phyloP scores from a whole-genome alignment of 176 grass and related monocot species.

The Themeda triandra region DNA sequence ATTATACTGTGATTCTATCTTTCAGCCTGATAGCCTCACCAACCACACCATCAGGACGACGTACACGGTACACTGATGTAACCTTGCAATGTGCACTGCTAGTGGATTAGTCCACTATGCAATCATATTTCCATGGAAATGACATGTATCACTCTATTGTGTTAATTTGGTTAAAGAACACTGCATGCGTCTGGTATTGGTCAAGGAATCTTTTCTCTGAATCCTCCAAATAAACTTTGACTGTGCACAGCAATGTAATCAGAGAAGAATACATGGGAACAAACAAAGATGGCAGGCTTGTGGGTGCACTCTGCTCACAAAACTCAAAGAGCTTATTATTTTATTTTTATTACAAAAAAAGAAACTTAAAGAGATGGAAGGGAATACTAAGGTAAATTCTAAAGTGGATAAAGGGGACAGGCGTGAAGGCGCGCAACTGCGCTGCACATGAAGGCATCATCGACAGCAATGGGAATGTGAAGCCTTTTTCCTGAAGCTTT shows the following conservation, averaged over 20 bases:
- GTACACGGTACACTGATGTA: not conserved
- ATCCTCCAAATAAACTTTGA: not conserved
- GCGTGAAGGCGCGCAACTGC: not conserved
- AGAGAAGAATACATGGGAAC: not conserved
- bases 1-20: no score
- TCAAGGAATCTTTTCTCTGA: slow-evolving; percentile 16
- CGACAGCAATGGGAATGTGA: slow-evolving; percentile 24
- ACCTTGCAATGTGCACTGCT: not conserved
- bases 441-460: slow-evolving; percentile 38
- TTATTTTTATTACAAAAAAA: not conserved
- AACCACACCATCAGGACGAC: not conserved
- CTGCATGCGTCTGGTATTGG: slow-evolving; percentile 8
- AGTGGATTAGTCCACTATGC: slow-evolving; percentile 9
- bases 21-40: not conserved
- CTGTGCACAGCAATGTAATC: not conserved
- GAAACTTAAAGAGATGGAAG: not conserved
- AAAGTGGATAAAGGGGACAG: slow-evolving; percentile 11
- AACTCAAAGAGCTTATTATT: not conserved
- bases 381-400: not conserved
- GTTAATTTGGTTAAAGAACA: slow-evolving; percentile 13
- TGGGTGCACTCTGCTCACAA: slow-evolving; percentile 18
- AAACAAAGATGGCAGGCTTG: not conserved
- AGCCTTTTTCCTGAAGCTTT: slow-evolving; percentile 20
- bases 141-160: no score
- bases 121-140: slow-evolving; percentile 18